Conservation (phyloP, 108 stramenopile genomes). For the Nitzschia putrida region DNA sequence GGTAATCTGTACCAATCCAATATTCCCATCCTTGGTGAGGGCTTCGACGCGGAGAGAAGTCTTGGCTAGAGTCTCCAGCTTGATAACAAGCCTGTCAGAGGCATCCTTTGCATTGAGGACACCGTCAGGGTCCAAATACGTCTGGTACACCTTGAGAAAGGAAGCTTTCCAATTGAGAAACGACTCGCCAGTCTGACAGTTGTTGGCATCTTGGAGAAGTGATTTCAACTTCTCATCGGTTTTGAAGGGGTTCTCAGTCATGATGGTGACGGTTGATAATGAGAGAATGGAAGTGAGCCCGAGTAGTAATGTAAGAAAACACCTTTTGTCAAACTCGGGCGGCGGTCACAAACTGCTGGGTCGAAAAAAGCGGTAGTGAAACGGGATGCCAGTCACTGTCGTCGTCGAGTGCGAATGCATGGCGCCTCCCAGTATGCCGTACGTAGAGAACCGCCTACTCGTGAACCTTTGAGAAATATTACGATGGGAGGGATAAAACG, state of each 20-base stretch:
- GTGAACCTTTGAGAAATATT: no score
- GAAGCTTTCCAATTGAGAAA: conserved; percentile 22
- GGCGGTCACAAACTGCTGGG: no score
- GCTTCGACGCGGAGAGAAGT: not conserved
- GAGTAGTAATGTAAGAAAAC: no score
- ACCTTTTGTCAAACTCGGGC: no score
- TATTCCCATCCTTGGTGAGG: conserved; percentile 9
- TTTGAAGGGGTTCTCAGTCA: conserved; percentile 26
- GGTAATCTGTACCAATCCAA: not conserved
- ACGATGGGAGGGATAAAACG: no score
- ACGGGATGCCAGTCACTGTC: no score
- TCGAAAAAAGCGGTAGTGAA: no score
- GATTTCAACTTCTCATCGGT: conserved; percentile 14
- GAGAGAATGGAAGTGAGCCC: no score
- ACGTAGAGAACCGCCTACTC: no score
- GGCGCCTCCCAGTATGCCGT: no score
- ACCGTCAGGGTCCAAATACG: conserved; percentile 30
- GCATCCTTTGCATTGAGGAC: conserved; percentile 24
- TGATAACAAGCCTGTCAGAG: conserved; percentile 7
- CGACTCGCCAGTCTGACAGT: conserved; percentile 7
- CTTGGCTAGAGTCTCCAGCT: conserved; percentile 18
- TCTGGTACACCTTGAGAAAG: conserved; percentile 22
- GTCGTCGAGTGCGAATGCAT: no score
- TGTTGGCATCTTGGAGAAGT: conserved; percentile 12
- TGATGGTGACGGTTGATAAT: not conserved